A percentile compares a stretch with the other conserved stretches of the same genome.
Evolutionary conservation across 495 filamentous ascomycete species (phyloP).

Genomic region (Penicillium ochrochloron): DNA sequence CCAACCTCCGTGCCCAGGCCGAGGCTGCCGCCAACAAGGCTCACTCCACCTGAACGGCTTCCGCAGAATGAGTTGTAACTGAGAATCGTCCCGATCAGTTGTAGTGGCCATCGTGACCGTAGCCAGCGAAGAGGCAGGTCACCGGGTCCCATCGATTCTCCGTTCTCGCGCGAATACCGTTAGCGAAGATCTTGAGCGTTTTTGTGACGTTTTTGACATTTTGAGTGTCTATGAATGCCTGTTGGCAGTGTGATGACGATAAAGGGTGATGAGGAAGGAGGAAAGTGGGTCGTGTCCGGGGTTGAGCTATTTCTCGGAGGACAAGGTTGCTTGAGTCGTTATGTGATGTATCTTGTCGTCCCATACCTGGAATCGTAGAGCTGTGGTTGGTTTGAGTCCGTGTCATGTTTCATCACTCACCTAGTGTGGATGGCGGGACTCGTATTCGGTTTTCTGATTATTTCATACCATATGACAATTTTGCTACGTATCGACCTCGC

Average conservation of each 20-base stretch:
- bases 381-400: slow-evolving; percentile 18
- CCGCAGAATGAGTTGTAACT: neutral
- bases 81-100: slow-evolving; percentile 30
- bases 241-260: slow-evolving; percentile 16
- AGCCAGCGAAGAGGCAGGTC: slow-evolving; percentile 10
- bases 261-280: slow-evolving; percentile 15
- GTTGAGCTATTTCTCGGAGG: slow-evolving; percentile 1
- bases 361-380: slow-evolving; percentile 18
- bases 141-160: slow-evolving; percentile 29
- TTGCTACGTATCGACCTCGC: neutral
- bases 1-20: slow-evolving; percentile 88
- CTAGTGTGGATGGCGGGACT: neutral
- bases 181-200: slow-evolving; percentile 15
- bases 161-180: slow-evolving; percentile 8
- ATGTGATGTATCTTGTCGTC: slow-evolving; percentile 14
- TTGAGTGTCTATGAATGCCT: slow-evolving; percentile 14
- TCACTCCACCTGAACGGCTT: slow-evolving; percentile 38
- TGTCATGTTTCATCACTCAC: slow-evolving; percentile 13
- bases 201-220: slow-evolving; percentile 8
- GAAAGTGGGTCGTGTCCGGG: slow-evolving; percentile 15
- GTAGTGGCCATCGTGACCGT: slow-evolving; percentile 13
- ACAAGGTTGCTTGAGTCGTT: slow-evolving; percentile 6
- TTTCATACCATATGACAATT: slow-evolving; percentile 2
- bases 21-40: slow-evolving; percentile 70
- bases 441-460: slow-evolving; percentile 1